Evolutionary conservation across 495 filamentous ascomycete genomes (phyloP), one percentile per base, ranked within the genome.

Genomic region (Entonaema liquescens): DNA sequence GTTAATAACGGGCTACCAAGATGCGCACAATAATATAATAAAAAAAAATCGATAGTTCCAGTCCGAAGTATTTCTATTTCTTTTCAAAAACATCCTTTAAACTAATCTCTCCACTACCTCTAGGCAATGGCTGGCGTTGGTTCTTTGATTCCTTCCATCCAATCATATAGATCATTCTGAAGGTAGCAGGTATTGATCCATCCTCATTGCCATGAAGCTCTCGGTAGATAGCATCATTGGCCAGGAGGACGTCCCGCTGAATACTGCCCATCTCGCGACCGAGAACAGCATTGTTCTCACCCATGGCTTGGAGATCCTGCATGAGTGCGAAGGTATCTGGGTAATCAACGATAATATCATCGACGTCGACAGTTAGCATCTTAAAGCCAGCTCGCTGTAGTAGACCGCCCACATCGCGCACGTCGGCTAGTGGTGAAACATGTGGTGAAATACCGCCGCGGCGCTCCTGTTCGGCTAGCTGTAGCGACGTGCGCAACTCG

Each of bases 321-420:
- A 98, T 97, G 62, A 99, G 83, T 23, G 92, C 89, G 81, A 97
- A 97, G 0, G 87, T 90, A 81, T 94, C 88, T n/a, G 96, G 96
- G 76, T 92, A 99, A 76, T 97, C 93, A 11, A 99, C 92, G 33
- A 98, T 86, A 53, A 99, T 94, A 77, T 99, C 96, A 79, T 98
- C 96, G 21, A 98, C 92, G 74, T 99, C 96, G 0, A 99, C 93
- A 12, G 96, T 99, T 65, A 98, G 83, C 86, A 99, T 89, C 82
- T 92, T 94, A 81, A 98, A 98, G 29, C 95, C 94, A 0, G 95
- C 93, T 64, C 88, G 88, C 70, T 90, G 90, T 68, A 99, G 77
- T 65, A 99, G 81, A 3, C 93, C 94, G 3, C 95, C 96, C 0
- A 98, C 88, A 78, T 99, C 96, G 8, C 92, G 84, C 13, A 97